Percentiles rank a stretch among this genome's conserved stretches.
Conservation (phyloP, 805 yeast species). For the Huiozyma sinensis region DNA sequence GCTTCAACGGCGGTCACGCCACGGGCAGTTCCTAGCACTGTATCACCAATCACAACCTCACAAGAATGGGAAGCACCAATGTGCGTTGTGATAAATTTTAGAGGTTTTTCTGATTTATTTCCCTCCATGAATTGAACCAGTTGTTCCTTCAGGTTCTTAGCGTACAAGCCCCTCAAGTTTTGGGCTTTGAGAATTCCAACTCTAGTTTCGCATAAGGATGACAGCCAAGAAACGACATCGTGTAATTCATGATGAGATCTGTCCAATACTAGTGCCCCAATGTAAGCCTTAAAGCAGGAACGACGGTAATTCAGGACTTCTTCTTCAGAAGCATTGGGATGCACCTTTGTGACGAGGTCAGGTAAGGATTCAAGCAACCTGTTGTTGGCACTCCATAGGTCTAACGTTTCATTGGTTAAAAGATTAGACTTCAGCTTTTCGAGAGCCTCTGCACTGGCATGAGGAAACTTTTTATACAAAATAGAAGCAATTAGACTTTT, state of each 20-base stretch:
- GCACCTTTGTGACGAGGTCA: conserved; percentile 17
- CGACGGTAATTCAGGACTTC: conserved; percentile 44
- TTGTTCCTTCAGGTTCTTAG: conserved; percentile 57
- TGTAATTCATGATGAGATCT: conserved; percentile 19
- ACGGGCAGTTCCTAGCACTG: conserved; percentile 50
- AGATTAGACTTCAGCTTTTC: not conserved
- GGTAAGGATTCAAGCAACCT: not conserved
- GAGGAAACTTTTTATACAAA: conserved; percentile 48
- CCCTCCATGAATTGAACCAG: conserved; percentile 47
- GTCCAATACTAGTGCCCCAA: conserved; percentile 63
- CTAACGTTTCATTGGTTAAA: not conserved
- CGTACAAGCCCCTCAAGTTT: conserved; percentile 23
- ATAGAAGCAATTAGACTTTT: conserved; percentile 53
- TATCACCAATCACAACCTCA: conserved; percentile 44
- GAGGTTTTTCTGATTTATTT: conserved; percentile 14
- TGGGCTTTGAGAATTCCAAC: not conserved
- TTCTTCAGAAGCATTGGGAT: not conserved
- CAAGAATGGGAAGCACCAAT: conserved; percentile 36
- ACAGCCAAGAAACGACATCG: conserved; percentile 42
- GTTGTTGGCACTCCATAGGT: not conserved
- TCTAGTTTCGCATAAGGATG: conserved; percentile 27
- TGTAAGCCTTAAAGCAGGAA: conserved; percentile 80
- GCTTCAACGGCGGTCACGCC: conserved; percentile 60
- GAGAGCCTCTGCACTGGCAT: conserved; percentile 62
- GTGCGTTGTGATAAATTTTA: conserved; percentile 1